Conservation (phyloP, 2,329 filamentous ascomycete species). For the Coniochaeta prunicola region DNA sequence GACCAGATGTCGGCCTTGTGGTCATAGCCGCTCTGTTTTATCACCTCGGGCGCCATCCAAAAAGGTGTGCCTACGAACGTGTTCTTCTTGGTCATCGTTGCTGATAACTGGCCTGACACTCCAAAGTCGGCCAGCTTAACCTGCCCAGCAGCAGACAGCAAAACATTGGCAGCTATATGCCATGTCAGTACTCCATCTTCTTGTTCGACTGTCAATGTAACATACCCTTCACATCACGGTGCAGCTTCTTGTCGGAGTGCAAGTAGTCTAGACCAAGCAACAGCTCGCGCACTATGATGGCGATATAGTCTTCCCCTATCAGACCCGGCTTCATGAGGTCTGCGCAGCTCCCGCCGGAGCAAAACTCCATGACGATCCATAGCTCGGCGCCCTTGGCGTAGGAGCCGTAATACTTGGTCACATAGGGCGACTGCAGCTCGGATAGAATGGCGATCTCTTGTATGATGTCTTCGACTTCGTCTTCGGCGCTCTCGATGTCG, state of each 20-base stretch:
- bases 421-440: slow-evolving; percentile 89
- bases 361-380: slow-evolving; percentile 99
- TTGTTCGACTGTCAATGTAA: neutral
- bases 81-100: slow-evolving; percentile 99
- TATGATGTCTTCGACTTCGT: slow-evolving; percentile 99
- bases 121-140: slow-evolving; percentile 97
- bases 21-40: slow-evolving; percentile 96
- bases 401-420: slow-evolving; percentile 96
- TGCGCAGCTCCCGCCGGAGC: slow-evolving; percentile 90
- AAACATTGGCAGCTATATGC: slow-evolving; percentile 74
- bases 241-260: slow-evolving; percentile 91
- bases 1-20: slow-evolving; percentile 99
- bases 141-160: slow-evolving; percentile 83
- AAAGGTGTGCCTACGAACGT: slow-evolving; percentile 97
- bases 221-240: slow-evolving; percentile 89
- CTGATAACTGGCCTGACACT: slow-evolving; percentile 90
- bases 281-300: slow-evolving; percentile 87
- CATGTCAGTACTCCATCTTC: neutral
- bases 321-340: slow-evolving; percentile 91
- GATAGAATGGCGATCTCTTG: slow-evolving; percentile 97
- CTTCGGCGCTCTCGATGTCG: slow-evolving; percentile 97
- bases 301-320: slow-evolving; percentile 92
- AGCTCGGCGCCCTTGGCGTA: slow-evolving; percentile 93
- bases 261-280: slow-evolving; percentile 87
- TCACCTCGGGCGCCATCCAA: slow-evolving; percentile 99